A percentile compares a stretch with the other conserved stretches of the same genome.
These are phyloP conservation scores for Syzygium syzygioides DNA, from an alignment of 441 rosid species.

Conservation along the genomic window DNA sequence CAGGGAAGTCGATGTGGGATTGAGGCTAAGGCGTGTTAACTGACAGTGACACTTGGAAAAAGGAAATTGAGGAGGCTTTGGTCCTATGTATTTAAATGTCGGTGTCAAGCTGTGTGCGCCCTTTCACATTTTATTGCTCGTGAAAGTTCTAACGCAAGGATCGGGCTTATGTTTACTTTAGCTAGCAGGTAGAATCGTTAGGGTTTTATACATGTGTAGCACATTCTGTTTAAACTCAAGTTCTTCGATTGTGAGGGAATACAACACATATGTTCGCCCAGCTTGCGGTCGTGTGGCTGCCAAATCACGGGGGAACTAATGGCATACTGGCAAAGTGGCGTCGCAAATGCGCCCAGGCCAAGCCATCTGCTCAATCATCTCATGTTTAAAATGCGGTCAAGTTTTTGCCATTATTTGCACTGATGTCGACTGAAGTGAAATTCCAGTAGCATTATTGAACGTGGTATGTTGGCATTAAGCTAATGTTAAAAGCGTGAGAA, in stretches of 20 bases:
- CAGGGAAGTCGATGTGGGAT: conserved; percentile 46
- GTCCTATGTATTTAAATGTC: background rate
- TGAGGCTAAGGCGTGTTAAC: conserved; percentile 50
- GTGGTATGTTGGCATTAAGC: background rate
- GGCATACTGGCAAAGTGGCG: background rate
- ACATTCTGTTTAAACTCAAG: background rate
- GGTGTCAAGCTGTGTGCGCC: conserved; percentile 25
- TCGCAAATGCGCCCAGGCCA: background rate
- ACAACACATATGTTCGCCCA: background rate
- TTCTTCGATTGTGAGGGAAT: background rate
- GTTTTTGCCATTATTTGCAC: background rate
- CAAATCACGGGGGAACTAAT: background rate
- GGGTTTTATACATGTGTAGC: background rate
- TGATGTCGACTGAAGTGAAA: too few species aligned
- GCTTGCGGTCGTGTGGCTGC: background rate
- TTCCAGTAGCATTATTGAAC: too few species aligned
- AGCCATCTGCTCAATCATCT: background rate
- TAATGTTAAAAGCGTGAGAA: background rate
- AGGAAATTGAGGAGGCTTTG: background rate
- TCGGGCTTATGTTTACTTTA: background rate
- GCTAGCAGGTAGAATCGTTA: background rate
- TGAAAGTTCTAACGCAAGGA: background rate
- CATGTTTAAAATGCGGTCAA: background rate
- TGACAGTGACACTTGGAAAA: conserved; percentile 23
- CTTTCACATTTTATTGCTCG: conserved; percentile 22